Conservation (phyloP, 768 basidiomycete species). For the Paxillus rubicundulus region DNA sequence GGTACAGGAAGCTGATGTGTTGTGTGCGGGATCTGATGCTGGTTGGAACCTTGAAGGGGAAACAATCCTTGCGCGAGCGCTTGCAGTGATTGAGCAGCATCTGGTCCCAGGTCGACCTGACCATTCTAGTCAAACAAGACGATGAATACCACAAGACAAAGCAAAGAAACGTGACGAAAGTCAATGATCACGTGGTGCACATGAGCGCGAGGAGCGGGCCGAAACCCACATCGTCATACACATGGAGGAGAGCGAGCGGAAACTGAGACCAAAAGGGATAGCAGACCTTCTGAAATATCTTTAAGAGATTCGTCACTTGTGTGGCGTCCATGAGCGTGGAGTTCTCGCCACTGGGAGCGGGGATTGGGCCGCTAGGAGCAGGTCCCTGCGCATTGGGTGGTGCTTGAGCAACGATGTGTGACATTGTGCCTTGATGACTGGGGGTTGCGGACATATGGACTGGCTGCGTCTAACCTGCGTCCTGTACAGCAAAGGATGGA, state of each 20-base stretch:
- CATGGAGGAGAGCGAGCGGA: background rate
- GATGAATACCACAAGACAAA: conserved; percentile 3
- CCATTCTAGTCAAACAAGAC: conserved; percentile 34
- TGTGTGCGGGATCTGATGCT: conserved; percentile 30
- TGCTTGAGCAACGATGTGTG: conserved; percentile 12
- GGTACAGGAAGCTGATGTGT: conserved; percentile 34
- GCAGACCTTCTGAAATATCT: conserved; percentile 57
- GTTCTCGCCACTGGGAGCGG: conserved; percentile 9
- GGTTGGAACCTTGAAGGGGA: conserved; percentile 25
- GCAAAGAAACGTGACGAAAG: conserved; percentile 19
- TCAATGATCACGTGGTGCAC: conserved; percentile 24
- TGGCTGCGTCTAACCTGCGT: background rate
- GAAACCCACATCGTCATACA: background rate
- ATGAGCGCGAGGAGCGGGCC: background rate
- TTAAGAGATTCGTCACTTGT: conserved; percentile 60
- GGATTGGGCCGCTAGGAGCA: conserved; percentile 7
- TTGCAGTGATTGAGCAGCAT: conserved; percentile 57
- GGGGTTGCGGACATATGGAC: too few species aligned
- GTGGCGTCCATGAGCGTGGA: conserved; percentile 41
- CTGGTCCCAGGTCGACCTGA: conserved; percentile 55
- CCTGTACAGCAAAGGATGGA: background rate
- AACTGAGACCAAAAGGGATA: background rate
- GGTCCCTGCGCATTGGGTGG: conserved; percentile 11
- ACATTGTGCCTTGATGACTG: conserved; percentile 7
- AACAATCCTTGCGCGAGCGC: conserved; percentile 48